Conservation (phyloP, 2,329 filamentous ascomycete species). For the Samsoniella hepiali region DNA sequence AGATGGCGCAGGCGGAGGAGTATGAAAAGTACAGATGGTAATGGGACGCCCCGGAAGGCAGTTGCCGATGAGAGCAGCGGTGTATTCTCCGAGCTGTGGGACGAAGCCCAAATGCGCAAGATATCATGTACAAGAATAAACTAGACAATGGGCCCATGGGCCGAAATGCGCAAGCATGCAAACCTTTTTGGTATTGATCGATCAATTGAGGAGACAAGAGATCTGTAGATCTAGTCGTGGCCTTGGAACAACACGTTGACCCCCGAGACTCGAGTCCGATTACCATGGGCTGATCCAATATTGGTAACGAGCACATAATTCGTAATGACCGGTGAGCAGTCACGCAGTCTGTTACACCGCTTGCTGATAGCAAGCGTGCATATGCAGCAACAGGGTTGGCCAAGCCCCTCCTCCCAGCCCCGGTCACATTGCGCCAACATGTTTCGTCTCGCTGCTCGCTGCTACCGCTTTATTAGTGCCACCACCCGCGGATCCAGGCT, state of each 20-base stretch:
- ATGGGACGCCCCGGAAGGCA: background rate
- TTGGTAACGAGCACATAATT: background rate
- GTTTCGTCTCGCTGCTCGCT: no score
- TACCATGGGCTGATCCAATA: background rate
- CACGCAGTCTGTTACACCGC: no score
- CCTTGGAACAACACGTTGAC: background rate
- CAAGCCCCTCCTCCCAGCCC: no score
- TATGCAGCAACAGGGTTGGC: no score
- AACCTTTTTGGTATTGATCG: background rate
- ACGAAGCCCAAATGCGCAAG: background rate
- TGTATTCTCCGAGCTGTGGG: background rate
- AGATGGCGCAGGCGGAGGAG: conserved; percentile 63
- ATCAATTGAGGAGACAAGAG: background rate
- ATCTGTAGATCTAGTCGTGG: background rate
- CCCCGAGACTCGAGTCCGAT: conserved; percentile 1
- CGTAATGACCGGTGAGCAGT: background rate
- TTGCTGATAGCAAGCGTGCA: no score
- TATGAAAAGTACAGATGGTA: conserved; percentile 51
- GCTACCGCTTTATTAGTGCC: no score
- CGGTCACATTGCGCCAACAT: no score
- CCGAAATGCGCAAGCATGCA: background rate
- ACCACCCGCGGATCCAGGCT: no score
- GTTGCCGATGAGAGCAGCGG: background rate
- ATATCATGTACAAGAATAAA: conserved; percentile 8
- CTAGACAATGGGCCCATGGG: background rate